A percentile compares a stretch with the other conserved stretches of the same genome.
phyloP scores from a whole-genome alignment of 1,284 basidiomycete species.

The Hymenochaete sp. region DNA sequence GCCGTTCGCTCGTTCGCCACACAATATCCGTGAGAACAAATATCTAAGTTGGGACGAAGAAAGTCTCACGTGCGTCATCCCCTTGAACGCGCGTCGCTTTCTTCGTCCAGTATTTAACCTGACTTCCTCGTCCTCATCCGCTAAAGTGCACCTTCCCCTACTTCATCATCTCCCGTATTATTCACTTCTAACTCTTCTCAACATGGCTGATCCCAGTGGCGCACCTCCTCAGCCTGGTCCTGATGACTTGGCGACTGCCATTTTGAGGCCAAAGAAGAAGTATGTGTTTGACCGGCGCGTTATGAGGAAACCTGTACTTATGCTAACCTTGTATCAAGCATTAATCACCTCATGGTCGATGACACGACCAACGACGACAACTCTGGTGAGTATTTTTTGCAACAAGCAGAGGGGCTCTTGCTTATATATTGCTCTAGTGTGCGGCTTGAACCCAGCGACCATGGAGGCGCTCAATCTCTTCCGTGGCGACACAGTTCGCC shows the following conservation, averaged over 20 bases:
- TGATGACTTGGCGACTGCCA: conserved; percentile 87
- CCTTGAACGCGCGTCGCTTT: conserved; percentile 33
- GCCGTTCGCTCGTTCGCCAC: too few species aligned
- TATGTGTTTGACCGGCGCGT: conserved; percentile 36
- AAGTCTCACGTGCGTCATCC: too few species aligned
- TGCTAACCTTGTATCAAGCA: conserved; percentile 27
- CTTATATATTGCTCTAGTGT: conserved; percentile 43
- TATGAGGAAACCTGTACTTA: conserved; percentile 16
- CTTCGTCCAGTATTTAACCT: too few species aligned
- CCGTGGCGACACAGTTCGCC: conserved; percentile 89
- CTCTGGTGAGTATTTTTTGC: conserved; percentile 49
- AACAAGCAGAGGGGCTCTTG: background rate
- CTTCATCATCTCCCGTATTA: conserved; percentile 20
- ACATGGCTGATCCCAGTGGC: conserved; percentile 72
- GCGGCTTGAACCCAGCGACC: conserved; percentile 89
- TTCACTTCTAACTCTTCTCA: conserved; percentile 11
- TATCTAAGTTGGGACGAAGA: too few species aligned
- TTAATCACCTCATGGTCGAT: conserved; percentile 91
- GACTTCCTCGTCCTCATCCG: too few species aligned
- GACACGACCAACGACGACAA: conserved; percentile 89
- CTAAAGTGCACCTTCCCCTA: conserved; percentile 19
- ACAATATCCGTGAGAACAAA: too few species aligned
- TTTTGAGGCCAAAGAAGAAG: conserved; percentile 94
- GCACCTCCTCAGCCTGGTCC: conserved; percentile 66
- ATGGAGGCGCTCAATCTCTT: conserved; percentile 95